A percentile compares a stretch with the other conserved stretches of the same genome.
Evolutionary conservation across 176 grass and related monocot species (phyloP).

Genomic region (Aechmea fasciata): DNA sequence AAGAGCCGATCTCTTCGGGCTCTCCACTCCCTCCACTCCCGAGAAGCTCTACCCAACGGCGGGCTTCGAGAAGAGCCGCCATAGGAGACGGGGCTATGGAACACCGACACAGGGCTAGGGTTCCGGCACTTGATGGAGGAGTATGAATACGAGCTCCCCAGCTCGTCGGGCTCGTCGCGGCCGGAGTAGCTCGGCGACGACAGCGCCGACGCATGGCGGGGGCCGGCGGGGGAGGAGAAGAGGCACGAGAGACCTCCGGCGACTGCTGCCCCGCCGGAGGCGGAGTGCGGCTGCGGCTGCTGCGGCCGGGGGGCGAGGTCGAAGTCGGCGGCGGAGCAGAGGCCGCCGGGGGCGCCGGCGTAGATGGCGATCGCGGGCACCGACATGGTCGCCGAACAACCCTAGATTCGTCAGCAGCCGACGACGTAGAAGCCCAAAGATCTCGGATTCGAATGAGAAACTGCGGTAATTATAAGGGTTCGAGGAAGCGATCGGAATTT

Average conservation of each 20-base stretch:
- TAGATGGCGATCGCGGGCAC: slow-evolving; percentile 64
- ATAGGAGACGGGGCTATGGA: slow-evolving; percentile 38
- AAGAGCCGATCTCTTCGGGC: slow-evolving; percentile 40
- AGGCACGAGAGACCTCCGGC: slow-evolving; percentile 68
- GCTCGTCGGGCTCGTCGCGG: slow-evolving; percentile 53
- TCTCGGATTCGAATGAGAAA: not conserved
- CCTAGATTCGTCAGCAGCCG: not conserved
- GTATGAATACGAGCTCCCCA: slow-evolving; percentile 19
- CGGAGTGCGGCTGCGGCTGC: slow-evolving; percentile 23
- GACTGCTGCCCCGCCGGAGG: slow-evolving; percentile 26
- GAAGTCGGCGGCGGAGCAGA: slow-evolving; percentile 16
- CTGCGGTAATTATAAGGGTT: too few species aligned
- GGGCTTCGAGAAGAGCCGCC: slow-evolving; percentile 42
- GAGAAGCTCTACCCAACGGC: slow-evolving; percentile 17
- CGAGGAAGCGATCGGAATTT: not conserved
- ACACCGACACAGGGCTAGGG: slow-evolving; percentile 45
- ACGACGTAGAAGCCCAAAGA: not conserved
- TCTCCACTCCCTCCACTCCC: slow-evolving; percentile 26
- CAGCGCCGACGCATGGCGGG: slow-evolving; percentile 15
- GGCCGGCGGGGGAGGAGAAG: slow-evolving; percentile 49
- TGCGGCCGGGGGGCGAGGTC: slow-evolving; percentile 25
- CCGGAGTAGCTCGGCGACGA: slow-evolving; percentile 5
- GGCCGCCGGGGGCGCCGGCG: slow-evolving; percentile 29
- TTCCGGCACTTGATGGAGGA: slow-evolving; percentile 64
- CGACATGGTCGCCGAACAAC: slow-evolving; percentile 31